Percentiles rank a stretch among this genome's conserved stretches.
phyloP scores from a whole-genome alignment of 768 basidiomycete species.

The Roridomyces roridus region DNA sequence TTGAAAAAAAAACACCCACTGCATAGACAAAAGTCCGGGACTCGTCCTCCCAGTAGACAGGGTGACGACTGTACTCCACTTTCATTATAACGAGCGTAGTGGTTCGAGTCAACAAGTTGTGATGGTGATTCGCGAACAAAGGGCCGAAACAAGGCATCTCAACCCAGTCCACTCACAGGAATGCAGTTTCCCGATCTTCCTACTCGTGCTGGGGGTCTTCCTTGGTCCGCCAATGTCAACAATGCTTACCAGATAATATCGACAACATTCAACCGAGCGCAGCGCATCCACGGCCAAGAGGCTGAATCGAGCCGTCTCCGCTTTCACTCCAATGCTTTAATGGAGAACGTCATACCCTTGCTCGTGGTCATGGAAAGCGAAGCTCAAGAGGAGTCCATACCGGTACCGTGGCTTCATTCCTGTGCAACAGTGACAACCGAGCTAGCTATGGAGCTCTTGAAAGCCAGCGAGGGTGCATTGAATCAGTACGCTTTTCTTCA shows the following conservation, averaged over 20 bases:
- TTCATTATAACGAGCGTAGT: no score
- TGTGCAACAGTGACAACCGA: not conserved
- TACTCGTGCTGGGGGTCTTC: not conserved
- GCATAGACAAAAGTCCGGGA: no score
- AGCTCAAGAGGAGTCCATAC: not conserved
- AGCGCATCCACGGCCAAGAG: not conserved
- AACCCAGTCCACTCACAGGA: no score
- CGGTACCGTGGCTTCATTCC: not conserved
- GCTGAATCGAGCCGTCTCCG: not conserved
- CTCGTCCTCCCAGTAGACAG: no score
- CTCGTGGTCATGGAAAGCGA: not conserved
- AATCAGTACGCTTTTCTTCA: no score
- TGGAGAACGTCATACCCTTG: not conserved
- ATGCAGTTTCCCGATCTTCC: not conserved
- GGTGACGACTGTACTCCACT: no score
- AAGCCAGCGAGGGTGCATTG: no score
- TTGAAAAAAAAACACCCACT: no score
- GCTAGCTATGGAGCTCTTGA: no score
- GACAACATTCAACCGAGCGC: not conserved
- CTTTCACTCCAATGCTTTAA: not conserved
- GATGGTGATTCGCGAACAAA: no score
- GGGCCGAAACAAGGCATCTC: no score
- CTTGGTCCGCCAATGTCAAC: not conserved
- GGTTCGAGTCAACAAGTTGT: no score
- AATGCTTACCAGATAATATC: not conserved